Evolutionary conservation across 2,329 filamentous ascomycete genomes (phyloP).

Genomic region (Monilinia polystroma): DNA sequence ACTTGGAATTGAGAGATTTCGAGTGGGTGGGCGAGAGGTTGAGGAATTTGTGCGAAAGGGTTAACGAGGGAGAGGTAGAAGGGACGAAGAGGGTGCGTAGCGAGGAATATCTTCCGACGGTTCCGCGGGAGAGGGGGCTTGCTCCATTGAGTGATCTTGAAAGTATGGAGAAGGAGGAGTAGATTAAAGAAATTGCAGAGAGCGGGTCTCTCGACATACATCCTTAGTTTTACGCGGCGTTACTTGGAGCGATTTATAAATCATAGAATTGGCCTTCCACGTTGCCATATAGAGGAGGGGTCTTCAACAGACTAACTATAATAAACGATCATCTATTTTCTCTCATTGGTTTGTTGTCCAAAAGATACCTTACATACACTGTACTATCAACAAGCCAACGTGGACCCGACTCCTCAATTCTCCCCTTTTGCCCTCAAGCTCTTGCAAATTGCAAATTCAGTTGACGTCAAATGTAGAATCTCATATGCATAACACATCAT

Average conservation of each 20-base stretch:
- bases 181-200: not conserved
- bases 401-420: too few species aligned
- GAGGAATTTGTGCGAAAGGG: slow-evolving; percentile 50
- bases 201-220: too few species aligned
- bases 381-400: too few species aligned
- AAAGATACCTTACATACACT: too few species aligned
- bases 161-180: not conserved
- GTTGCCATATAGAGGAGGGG: not conserved
- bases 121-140: not conserved
- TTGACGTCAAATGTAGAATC: too few species aligned
- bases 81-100: not conserved
- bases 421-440: too few species aligned
- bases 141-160: not conserved
- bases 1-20: slow-evolving; percentile 75
- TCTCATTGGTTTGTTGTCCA: rapidly evolving
- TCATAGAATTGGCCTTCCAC: not conserved
- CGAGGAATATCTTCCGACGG: not conserved
- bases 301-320: not conserved
- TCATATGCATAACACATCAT: not conserved
- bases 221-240: not conserved
- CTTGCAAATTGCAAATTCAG: too few species aligned
- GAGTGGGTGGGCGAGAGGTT: slow-evolving; percentile 57
- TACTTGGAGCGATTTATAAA: too few species aligned
- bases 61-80: slow-evolving; percentile 40
- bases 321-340: not conserved